Evolutionary conservation across 139 green algal genomes (phyloP), one percentile per base, ranked within the genome.

Genomic region (Chlorella sp.): DNA sequence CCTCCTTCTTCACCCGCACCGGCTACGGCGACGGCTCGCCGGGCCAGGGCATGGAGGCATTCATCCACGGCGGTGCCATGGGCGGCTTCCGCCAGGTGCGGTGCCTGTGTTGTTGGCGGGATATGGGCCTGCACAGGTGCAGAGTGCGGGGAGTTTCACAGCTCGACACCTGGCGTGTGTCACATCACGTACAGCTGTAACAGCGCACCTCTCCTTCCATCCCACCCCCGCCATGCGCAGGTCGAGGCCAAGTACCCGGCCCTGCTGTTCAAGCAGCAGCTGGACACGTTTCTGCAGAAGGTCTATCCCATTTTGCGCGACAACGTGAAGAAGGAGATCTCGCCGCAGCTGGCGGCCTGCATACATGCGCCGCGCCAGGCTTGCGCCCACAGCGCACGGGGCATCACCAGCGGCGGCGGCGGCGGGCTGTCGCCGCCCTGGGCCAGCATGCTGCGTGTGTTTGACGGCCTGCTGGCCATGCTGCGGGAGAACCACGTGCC

Each of bases 191-290:
- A n/a, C n/a, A n/a, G n/a, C n/a, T n/a, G n/a, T n/a, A n/a, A n/a
- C n/a, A n/a, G n/a, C n/a, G n/a, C n/a, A n/a, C n/a, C n/a, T n/a
- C n/a, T n/a, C n/a, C n/a, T n/a, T n/a, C n/a, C n/a, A n/a, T n/a
- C n/a, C n/a, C n/a, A n/a, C n/a, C n/a, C n/a, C n/a, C n/a, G n/a
- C 56, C 3, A 20, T 20, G 3, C 26, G 22, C 93, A 97, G 87
- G 95, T 99, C 65, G 96, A 99, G 89, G 96, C 97, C 86, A 99
- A 99, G 92, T 99, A 99, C 93, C 97, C 97, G 1, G 97, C 97
- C 13, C 93, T 99, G 90, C 92, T 99, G 79, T 99, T 99, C 92
- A 99, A 99, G 94, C 97, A 99, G 94, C 96, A 99, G 94, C 94
- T 99, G 76, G 95, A 98, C 80, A 96, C 95, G 16, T 98, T 98